phyloP scores from a whole-genome alignment of 2,329 filamentous ascomycete genomes.

The Botrytis cinerea region DNA sequence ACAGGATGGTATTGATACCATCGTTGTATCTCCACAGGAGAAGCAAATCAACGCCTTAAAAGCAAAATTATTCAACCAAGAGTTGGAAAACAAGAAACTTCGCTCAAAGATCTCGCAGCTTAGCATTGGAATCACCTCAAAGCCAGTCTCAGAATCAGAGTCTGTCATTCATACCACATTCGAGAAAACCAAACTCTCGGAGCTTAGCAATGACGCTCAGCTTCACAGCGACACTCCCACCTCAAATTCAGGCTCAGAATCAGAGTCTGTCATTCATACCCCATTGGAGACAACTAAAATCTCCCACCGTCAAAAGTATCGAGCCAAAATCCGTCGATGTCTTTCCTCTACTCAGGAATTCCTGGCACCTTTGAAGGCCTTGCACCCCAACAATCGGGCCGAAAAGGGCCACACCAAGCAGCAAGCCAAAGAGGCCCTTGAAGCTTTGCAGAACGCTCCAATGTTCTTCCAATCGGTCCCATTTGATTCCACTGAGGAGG shows the following conservation, averaged over 20 bases:
- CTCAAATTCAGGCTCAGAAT: not conserved
- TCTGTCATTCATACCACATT: not conserved
- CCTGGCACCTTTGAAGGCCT: slow-evolving; percentile 4
- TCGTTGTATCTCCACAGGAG: not conserved
- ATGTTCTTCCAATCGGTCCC: slow-evolving; percentile 1
- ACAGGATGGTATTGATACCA: not conserved
- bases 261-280: not conserved
- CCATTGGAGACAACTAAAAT: not conserved
- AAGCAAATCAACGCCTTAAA: not conserved
- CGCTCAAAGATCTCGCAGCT: not conserved
- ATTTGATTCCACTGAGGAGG: slow-evolving; percentile 5
- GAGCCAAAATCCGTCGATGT: not conserved
- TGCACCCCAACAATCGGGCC: slow-evolving; percentile 14
- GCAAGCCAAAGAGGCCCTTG: not conserved
- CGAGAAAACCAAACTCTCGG: not conserved
- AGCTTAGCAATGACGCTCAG: not conserved
- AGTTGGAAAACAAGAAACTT: slow-evolving; percentile 2
- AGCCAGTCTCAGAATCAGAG: not conserved
- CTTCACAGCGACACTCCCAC: not conserved
- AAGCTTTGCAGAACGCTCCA: not conserved
- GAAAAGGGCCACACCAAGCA: slow-evolving; percentile 13
- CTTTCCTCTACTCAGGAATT: slow-evolving; percentile 13
- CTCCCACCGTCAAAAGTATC: not conserved
- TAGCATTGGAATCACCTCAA: not conserved
- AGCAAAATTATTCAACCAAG: not conserved